A percentile compares a stretch with the other conserved stretches of the same genome.
Evolutionary conservation across 139 green algal species (phyloP).

Genomic region (Nannochloris sp.): DNA sequence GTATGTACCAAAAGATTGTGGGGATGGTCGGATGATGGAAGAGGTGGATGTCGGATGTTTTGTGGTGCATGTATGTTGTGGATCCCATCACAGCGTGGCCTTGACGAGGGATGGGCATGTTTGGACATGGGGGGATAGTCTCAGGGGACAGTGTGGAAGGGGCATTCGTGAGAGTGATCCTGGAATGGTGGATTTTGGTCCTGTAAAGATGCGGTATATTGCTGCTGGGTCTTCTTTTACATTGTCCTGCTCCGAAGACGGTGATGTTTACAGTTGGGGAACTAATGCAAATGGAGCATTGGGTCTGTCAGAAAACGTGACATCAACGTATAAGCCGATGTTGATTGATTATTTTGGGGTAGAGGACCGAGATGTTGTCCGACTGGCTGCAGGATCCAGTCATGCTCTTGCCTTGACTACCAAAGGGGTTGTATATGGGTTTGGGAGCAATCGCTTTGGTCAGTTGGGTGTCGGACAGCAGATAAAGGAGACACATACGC

Average conservation of each 20-base stretch:
- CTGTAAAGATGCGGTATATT: constrained; percentile 18
- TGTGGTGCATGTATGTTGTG: constrained; percentile 36
- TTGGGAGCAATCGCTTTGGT: constrained; percentile 33
- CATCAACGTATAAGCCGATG: constrained; percentile 12
- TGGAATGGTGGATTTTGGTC: constrained; percentile 16
- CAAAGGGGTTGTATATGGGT: constrained; percentile 18
- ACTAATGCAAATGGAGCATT: constrained; percentile 43
- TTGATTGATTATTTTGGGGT: constrained; percentile 22
- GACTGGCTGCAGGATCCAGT: constrained; percentile 26
- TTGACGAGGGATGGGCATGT: constrained; percentile 43
- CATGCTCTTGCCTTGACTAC: constrained; percentile 30
- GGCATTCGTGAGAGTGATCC: background rate
- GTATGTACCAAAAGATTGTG: background rate
- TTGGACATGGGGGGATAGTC: constrained; percentile 32
- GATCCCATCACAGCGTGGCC: constrained; percentile 82
- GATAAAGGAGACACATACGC: background rate
- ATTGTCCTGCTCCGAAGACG: constrained; percentile 25
- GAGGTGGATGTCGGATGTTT: constrained; percentile 10
- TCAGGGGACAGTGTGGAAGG: constrained; percentile 36
- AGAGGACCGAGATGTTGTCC: constrained; percentile 14
- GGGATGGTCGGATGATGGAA: background rate
- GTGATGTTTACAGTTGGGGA: constrained; percentile 44
- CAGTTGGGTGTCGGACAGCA: constrained; percentile 28
- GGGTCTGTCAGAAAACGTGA: constrained; percentile 19
- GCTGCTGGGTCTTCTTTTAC: constrained; percentile 39